Evolutionary conservation across 139 green algal species (phyloP).

Genomic region (Chlorella sp.): DNA sequence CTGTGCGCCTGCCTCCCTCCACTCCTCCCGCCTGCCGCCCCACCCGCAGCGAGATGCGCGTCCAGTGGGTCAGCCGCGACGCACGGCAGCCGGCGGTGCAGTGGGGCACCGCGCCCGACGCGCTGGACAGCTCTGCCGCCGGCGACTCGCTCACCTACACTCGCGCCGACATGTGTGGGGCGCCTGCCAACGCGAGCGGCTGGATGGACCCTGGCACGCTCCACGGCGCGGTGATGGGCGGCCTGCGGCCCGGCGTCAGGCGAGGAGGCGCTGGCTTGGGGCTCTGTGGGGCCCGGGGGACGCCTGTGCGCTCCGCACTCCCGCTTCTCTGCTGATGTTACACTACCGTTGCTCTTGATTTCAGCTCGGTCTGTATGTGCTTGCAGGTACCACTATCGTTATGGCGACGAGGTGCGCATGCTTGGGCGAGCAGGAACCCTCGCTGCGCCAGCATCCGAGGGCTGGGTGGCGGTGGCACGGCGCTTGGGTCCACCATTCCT

Average conservation of each 20-base stretch:
- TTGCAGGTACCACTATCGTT: constrained; percentile 47
- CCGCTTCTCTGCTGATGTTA: too few relatives aligned
- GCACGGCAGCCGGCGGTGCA: constrained; percentile 1
- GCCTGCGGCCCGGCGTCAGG: too few relatives aligned
- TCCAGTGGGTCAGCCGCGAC: constrained; percentile 24
- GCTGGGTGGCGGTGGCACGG: too few relatives aligned
- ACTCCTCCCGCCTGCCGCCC: background rate
- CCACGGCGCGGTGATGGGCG: constrained; percentile 44
- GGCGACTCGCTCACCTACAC: constrained; percentile 26
- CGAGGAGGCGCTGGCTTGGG: constrained; percentile 13
- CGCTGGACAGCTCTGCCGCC: background rate
- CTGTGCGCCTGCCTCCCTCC: background rate
- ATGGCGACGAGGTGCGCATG: constrained; percentile 25
- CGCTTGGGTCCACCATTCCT: too few relatives aligned
- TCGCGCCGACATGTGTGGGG: constrained; percentile 54
- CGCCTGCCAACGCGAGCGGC: constrained; percentile 41
- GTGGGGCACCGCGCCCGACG: background rate
- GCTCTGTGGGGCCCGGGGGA: too few relatives aligned
- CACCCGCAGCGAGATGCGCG: constrained; percentile 17
- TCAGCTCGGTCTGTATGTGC: too few relatives aligned
- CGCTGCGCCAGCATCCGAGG: too few relatives aligned
- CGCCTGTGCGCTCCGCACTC: too few relatives aligned
- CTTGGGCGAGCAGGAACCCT: too few relatives aligned
- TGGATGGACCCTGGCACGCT: constrained; percentile 41
- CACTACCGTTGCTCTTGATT: too few relatives aligned